phyloP scores from a whole-genome alignment of 2,329 filamentous ascomycete species.

The Parafenestella ontariensis region DNA sequence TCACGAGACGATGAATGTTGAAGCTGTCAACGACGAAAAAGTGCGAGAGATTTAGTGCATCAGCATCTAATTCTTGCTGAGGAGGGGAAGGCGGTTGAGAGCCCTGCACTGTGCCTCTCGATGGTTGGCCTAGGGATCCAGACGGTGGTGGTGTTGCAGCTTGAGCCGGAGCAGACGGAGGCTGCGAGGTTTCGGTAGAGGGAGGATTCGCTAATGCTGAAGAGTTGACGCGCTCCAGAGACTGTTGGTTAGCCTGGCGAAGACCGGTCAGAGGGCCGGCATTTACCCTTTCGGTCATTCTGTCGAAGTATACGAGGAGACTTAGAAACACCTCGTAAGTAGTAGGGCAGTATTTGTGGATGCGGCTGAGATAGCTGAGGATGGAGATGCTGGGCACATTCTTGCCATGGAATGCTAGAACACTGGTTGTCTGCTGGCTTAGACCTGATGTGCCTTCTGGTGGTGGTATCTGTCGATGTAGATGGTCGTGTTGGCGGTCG shows the following conservation, averaged over 20 bases:
- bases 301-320: slow-evolving; percentile 94
- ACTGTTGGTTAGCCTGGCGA: slow-evolving; percentile 60
- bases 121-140: slow-evolving; percentile 54
- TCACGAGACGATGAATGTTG: slow-evolving; percentile 96
- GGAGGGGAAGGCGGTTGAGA: slow-evolving; percentile 47
- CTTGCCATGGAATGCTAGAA: slow-evolving; percentile 96
- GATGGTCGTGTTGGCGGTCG: slow-evolving; percentile 88
- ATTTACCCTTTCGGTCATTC: slow-evolving; percentile 97
- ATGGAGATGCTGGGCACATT: slow-evolving; percentile 98
- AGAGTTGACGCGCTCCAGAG: slow-evolving; percentile 47
- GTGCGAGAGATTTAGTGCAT: slow-evolving; percentile 64
- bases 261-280: slow-evolving; percentile 74
- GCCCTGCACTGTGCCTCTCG: slow-evolving; percentile 36
- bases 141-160: slow-evolving; percentile 58
- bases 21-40: slow-evolving; percentile 98
- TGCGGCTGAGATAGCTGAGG: slow-evolving; percentile 90
- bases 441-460: slow-evolving; percentile 66
- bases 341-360: slow-evolving; percentile 98
- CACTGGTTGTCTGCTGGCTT: slow-evolving; percentile 71
- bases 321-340: slow-evolving; percentile 98
- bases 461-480: slow-evolving; percentile 76
- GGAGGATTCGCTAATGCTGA: slow-evolving; percentile 38
- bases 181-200: slow-evolving; percentile 26
- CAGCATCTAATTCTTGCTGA: slow-evolving; percentile 50
- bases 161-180: slow-evolving; percentile 46